Percentiles rank a stretch among this genome's conserved stretches.
phyloP scores from a whole-genome alignment of 345 rosid genomes.

The Moringa oleifera region DNA sequence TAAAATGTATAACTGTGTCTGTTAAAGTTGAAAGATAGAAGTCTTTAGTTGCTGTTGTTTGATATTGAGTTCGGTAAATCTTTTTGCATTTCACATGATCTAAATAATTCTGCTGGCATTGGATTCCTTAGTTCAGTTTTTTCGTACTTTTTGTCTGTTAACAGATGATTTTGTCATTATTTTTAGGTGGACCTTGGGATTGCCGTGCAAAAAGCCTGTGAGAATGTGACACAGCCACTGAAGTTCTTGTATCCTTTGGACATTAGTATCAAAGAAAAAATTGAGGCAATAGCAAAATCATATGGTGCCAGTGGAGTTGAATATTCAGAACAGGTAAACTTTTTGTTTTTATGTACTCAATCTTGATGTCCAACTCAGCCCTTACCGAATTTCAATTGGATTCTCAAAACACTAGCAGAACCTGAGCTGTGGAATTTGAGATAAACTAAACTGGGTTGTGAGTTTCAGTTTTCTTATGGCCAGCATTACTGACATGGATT shows the following conservation, averaged over 20 bases:
- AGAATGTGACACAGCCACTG: slow-evolving; percentile 56
- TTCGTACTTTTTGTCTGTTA: not conserved
- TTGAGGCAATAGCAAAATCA: slow-evolving; percentile 85
- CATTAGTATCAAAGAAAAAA: slow-evolving; percentile 74
- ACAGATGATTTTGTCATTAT: slow-evolving; percentile 9
- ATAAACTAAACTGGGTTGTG: no score
- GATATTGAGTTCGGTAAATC: no score
- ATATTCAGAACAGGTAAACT: slow-evolving; percentile 83
- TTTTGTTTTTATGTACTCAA: not conserved
- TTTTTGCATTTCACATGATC: not conserved
- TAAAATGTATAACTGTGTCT: no score
- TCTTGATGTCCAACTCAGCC: not conserved
- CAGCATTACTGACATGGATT: not conserved
- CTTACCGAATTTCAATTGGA: not conserved
- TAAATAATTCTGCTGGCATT: not conserved
- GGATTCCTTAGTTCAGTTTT: no score
- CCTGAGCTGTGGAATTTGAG: no score
- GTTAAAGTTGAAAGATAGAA: no score
- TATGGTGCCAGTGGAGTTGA: slow-evolving; percentile 93
- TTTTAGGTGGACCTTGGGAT: slow-evolving; percentile 90
- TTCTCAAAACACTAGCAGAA: no score
- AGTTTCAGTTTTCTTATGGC: not conserved
- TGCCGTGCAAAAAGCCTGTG: slow-evolving; percentile 88
- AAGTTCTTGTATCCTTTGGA: slow-evolving; percentile 82
- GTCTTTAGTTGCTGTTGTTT: no score